Conservation (phyloP, 1,284 basidiomycete genomes). For the Ganoderma leucocontextum region DNA sequence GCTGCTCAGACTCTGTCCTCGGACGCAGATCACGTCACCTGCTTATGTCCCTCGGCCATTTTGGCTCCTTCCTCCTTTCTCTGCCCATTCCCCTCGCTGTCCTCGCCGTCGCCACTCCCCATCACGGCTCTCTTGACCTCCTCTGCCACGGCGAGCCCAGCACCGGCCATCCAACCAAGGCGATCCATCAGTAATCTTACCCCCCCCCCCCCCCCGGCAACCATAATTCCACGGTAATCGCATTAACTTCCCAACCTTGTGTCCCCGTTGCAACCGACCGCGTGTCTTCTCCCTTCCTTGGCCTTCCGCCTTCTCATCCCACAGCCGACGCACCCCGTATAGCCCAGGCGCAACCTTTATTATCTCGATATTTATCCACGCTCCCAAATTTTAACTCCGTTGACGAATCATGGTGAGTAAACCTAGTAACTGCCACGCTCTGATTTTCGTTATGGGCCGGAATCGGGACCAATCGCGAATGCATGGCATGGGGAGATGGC, state of each 20-base stretch:
- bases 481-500: conserved; percentile 33
- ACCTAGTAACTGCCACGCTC: conserved; percentile 19
- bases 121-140: conserved; percentile 15
- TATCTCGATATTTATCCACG: conserved; percentile 32
- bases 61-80: conserved; percentile 20
- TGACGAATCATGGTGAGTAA: conserved; percentile 34
- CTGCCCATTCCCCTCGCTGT: conserved; percentile 6
- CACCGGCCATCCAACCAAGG: conserved; percentile 9
- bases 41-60: conserved; percentile 18
- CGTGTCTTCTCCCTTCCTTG: conserved; percentile 21
- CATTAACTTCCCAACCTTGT: conserved; percentile 17
- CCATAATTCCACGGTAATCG: conserved; percentile 26
- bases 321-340: conserved; percentile 9
- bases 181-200: conserved; percentile 20
- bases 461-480: conserved; percentile 24
- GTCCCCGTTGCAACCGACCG: conserved; percentile 26
- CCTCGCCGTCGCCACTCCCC: conserved; percentile 18
- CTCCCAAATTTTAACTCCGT: conserved; percentile 16
- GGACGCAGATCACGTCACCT: conserved; percentile 27
- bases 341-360: conserved; percentile 12
- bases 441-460: conserved; percentile 29
- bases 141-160: conserved; percentile 18
- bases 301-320: conserved; percentile 14
- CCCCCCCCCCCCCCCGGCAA: conserved; percentile 16
- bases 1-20: not conserved